Percentiles rank a stretch among this genome's conserved stretches.
Evolutionary conservation across 306 rosid species (phyloP).

Genomic region (Sechiopsis laciniata): DNA sequence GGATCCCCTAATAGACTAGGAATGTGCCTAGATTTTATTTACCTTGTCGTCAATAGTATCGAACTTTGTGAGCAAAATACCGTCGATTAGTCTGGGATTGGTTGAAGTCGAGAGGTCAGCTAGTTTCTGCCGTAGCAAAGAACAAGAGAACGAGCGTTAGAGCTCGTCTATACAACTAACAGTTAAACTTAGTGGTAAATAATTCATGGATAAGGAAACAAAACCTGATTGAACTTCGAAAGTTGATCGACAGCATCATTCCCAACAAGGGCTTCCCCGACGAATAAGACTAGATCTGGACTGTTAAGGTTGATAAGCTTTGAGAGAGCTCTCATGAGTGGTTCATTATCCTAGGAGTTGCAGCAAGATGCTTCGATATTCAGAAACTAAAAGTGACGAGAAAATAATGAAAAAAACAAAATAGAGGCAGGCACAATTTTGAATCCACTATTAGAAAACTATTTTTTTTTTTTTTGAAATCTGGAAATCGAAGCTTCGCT

Average conservation of each 20-base stretch:
- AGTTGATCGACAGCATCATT: constrained; percentile 99
- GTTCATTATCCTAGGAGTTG: constrained; percentile 78
- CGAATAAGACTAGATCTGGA: constrained; percentile 92
- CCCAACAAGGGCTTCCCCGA: constrained; percentile 97
- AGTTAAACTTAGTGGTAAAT: not conserved
- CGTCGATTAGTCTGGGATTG: constrained; percentile 71
- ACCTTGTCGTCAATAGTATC: constrained; percentile 98
- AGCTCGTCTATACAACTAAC: not conserved
- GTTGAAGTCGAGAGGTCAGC: constrained; percentile 73
- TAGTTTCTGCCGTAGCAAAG: constrained; percentile 56
- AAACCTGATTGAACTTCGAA: constrained; percentile 90
- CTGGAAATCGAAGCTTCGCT: no score
- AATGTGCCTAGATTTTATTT: not conserved
- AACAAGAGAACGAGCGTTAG: not conserved
- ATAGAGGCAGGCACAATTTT: no score
- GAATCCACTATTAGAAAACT: no score
- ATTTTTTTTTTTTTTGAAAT: no score
- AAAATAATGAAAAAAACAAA: no score
- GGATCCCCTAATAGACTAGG: not conserved
- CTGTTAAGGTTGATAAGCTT: constrained; percentile 82
- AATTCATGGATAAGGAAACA: not conserved
- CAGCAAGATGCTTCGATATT: not conserved
- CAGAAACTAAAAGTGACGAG: no score
- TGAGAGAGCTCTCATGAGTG: constrained; percentile 94
- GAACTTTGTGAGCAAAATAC: constrained; percentile 93